Evolutionary conservation across 176 grass and related monocot genomes (phyloP), one percentile per base, ranked within the genome.

Genomic region (Bolboschoenus planiculmis): DNA sequence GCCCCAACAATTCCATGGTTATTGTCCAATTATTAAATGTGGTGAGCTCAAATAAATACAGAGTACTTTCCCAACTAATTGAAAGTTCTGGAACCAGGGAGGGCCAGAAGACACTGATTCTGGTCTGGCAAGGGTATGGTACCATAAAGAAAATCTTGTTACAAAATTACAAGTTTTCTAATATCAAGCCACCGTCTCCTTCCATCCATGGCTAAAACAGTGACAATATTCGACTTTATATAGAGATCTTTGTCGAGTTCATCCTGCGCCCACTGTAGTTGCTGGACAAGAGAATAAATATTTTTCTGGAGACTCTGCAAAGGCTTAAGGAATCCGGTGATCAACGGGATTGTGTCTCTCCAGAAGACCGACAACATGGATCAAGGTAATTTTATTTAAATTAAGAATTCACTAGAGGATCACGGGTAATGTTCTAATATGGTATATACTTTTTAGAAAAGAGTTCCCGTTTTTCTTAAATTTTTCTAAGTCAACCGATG

Each of bases 181-280:
- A 98, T 93, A 86, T 98, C 96, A 72, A 98, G 82, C 96, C 96
- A 98, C 60, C 96, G 91, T 76, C 96, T 91, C 36, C 91, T 90
- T 74, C 96, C 96, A 93, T 98, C 96, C 92, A 98, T 95, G 18
- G 96, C 92, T 90, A 95, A 64, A 89, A 98, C 84, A 30, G 92
- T 93, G 83, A 98, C 89, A 37, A 70, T 85, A 81, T 89, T 98
- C 73, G 89, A 98, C 48, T 90, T 81, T 75, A 98, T 90, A 80
- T 93, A 90, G n/a, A 98, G 75, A 85, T 98, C 96, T 87, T 87
- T 98, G 87, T 95, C 96, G 85, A 95, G 92, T 62, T 90, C 86
- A 91, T 98, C 92, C 70, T 86, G 87, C 61, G 53, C 84, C 96
- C 96, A 91, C 80, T 88, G 81, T 84, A 87, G 87, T 89, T 84